Conservation (phyloP, 108 stramenopile species). For the Epithemia pelagica region DNA sequence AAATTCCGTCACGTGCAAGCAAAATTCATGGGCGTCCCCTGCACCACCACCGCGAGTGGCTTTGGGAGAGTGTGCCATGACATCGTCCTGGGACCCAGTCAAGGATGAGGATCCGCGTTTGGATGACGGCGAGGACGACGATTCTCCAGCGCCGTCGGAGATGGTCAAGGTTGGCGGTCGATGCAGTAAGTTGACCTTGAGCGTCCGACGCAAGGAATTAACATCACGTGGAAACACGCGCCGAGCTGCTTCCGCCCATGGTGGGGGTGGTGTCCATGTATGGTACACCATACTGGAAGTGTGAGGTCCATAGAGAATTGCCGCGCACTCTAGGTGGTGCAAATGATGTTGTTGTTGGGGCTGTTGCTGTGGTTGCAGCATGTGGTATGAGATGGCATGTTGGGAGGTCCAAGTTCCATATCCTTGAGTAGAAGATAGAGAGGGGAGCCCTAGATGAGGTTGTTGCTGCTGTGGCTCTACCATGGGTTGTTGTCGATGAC, state of each 20-base stretch:
- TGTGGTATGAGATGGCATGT: too few species aligned
- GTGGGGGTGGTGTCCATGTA: constrained; percentile 29
- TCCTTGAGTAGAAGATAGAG: too few species aligned
- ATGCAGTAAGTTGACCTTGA: constrained; percentile 16
- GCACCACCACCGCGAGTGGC: neutral
- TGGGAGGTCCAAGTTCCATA: too few species aligned
- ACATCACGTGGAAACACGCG: constrained; percentile 24
- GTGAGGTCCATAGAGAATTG: neutral
- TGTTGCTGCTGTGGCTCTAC: neutral
- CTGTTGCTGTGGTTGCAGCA: too few species aligned
- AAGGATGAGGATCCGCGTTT: neutral
- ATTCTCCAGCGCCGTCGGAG: constrained; percentile 14
- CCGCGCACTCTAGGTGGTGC: neutral
- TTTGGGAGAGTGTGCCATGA: too few species aligned
- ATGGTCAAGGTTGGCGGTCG: constrained; percentile 1
- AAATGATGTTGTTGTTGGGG: too few species aligned
- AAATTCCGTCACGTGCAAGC: constrained; percentile 8
- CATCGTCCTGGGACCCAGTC: too few species aligned
- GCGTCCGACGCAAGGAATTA: constrained; percentile 11
- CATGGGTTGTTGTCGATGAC: neutral
- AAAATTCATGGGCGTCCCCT: constrained; percentile 8
- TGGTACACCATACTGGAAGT: constrained; percentile 1
- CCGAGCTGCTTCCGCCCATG: constrained; percentile 31
- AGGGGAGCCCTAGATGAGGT: too few species aligned
- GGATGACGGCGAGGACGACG: constrained; percentile 10